Percentiles rank a stretch among this genome's conserved stretches.
phyloP scores from a whole-genome alignment of 1,139 yeast species.

The Debaryomycetaceae sp. region DNA sequence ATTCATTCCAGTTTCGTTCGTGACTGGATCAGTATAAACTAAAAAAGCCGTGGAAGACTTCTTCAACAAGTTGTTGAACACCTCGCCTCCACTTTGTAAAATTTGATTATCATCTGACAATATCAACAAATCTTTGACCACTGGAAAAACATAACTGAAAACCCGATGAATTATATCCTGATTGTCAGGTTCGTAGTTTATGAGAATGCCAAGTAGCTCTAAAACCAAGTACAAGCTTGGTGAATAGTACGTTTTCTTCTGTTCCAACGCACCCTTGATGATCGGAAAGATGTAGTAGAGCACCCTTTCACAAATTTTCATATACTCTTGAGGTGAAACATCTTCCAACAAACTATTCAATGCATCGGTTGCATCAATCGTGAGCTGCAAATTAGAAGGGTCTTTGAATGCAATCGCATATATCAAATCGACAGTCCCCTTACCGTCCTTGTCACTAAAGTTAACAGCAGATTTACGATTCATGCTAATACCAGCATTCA shows the following conservation, averaged over 20 bases:
- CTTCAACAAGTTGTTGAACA: constrained; percentile 59
- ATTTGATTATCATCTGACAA: constrained; percentile 72
- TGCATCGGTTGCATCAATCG: constrained; percentile 60
- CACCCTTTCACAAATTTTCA: constrained; percentile 47
- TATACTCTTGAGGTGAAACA: constrained; percentile 44
- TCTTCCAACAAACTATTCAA: constrained; percentile 54
- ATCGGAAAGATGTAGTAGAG: constrained; percentile 47
- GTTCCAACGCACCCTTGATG: constrained; percentile 21
- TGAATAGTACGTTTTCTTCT: constrained; percentile 36
- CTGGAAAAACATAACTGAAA: constrained; percentile 49
- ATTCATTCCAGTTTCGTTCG: constrained; percentile 49
- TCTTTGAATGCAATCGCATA: constrained; percentile 68
- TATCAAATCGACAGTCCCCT: constrained; percentile 47
- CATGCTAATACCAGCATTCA: constrained; percentile 52
- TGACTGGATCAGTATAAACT: constrained; percentile 32
- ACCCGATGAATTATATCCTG: constrained; percentile 45
- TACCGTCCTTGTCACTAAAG: constrained; percentile 16
- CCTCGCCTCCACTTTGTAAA: constrained; percentile 74
- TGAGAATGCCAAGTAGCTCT: constrained; percentile 60
- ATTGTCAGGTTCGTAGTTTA: constrained; percentile 43
- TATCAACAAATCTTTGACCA: constrained; percentile 49
- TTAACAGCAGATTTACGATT: constrained; percentile 32
- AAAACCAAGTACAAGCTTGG: constrained; percentile 64
- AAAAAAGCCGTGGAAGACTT: constrained; percentile 47
- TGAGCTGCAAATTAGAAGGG: constrained; percentile 68